Base-by-base conservation (phyloP, 768 basidiomycete species). In the Pleurotus cornucopiae region DNA sequence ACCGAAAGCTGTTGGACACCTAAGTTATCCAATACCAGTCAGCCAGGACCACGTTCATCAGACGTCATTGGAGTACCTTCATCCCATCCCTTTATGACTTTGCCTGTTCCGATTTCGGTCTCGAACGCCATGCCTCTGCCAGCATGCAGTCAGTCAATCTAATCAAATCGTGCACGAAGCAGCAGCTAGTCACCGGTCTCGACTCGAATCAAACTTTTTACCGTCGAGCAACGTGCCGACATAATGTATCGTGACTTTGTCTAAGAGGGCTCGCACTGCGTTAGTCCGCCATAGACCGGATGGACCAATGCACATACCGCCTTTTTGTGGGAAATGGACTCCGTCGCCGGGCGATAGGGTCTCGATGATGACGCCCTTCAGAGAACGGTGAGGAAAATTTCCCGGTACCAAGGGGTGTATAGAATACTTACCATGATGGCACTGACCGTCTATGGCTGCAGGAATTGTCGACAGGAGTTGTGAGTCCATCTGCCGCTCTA, bases 21-120 rank as follows among this genome's bases (percentile, higher is more conserved):
- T 92, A 63, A 18, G 25, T 62, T 58, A 54, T 51, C 59, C 18
- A 14, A 30, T 13, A 49, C 23, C 14, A 20, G n/a, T 57, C 43
- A 60, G 49, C 55, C 30, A 34, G 30, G 30, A 25, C 30, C 30
- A 34, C 11, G 59, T 55, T 16, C 46, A 13, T 6, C 25, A 6
- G 21, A n/a, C 46, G 39, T 52, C 16, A 2, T 25, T 51, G 6
- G 23, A 37, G 71, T 61, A 86, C 93, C 92, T 69, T 93, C 89
- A 64, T 94, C 92, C 93, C 91, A 94, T 26, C 92, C 90, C 65
- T 78, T 87, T 73, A 95, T 94, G 46, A 95, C 92, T 65, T 86
- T 84, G 6, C 89, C 88, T 16, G 83, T 74, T 45, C 92, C 90
- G 60, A 93, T 92, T 66, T 81, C 65, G 2, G 88, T 90, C 59